Percentiles rank a stretch among this genome's conserved stretches.
These are phyloP conservation scores for Fomitopsis pinicola DNA, from an alignment of 1,284 basidiomycete species.

Conservation along the genomic window DNA sequence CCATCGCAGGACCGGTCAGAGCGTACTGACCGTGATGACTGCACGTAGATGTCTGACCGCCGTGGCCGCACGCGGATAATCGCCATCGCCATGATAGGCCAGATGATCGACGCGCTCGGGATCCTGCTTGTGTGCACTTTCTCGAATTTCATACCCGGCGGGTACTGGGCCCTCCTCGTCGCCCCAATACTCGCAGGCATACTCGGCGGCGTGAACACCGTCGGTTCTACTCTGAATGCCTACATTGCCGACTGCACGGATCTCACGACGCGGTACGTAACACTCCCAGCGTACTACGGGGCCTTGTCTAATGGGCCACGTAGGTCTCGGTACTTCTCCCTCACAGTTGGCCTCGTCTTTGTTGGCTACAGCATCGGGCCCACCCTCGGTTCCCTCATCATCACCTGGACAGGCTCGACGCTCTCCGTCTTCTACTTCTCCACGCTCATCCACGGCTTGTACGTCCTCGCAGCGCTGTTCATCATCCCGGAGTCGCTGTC, in stretches of 20 bases:
- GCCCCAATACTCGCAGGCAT: constrained; percentile 73
- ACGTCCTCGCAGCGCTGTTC: constrained; percentile 48
- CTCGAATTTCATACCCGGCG: constrained; percentile 63
- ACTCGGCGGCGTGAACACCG: constrained; percentile 60
- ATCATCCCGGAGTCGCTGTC: constrained; percentile 77
- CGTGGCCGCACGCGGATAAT: constrained; percentile 70
- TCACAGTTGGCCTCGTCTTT: constrained; percentile 58
- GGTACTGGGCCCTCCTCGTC: constrained; percentile 79
- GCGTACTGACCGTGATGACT: not conserved
- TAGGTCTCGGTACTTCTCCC: constrained; percentile 59
- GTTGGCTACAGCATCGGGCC: constrained; percentile 73
- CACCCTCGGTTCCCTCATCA: constrained; percentile 61
- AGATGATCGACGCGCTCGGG: constrained; percentile 61
- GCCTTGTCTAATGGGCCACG: not conserved
- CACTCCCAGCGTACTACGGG: not conserved
- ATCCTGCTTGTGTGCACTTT: constrained; percentile 66
- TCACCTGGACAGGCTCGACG: constrained; percentile 51
- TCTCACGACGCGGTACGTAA: constrained; percentile 39
- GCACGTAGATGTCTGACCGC: constrained; percentile 68
- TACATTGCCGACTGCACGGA: constrained; percentile 61
- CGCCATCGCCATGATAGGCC: constrained; percentile 56
- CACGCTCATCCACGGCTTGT: constrained; percentile 41
- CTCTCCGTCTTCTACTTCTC: constrained; percentile 75
- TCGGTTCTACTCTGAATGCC: constrained; percentile 50
- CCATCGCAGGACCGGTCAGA: too few relatives aligned